Evolutionary conservation across 2,329 filamentous ascomycete species (phyloP).

Genomic region (Fusarium floridanum): DNA sequence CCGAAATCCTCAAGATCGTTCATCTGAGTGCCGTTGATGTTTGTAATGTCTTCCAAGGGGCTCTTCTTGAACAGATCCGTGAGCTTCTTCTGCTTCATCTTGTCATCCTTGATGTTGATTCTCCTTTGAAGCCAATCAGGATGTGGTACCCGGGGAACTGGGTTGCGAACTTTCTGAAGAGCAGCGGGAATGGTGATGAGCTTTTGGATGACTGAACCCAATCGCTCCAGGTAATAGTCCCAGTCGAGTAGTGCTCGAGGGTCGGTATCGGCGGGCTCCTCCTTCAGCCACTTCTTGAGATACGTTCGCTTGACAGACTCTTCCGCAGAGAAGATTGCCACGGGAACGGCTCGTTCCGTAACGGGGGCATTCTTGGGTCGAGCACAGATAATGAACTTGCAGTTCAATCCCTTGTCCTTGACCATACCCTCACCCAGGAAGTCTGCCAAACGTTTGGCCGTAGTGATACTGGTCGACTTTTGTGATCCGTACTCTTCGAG

Average conservation of each 20-base stretch:
- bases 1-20: constrained; percentile 88
- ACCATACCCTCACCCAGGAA: constrained; percentile 99
- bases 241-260: constrained; percentile 92
- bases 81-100: constrained; percentile 98
- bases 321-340: constrained; percentile 97
- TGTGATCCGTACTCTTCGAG: constrained; percentile 95
- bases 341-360: constrained; percentile 92
- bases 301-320: constrained; percentile 89
- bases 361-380: constrained; percentile 89
- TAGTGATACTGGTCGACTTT: constrained; percentile 99
- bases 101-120: constrained; percentile 96
- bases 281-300: constrained; percentile 93
- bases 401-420: constrained; percentile 98
- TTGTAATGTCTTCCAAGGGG: constrained; percentile 79
- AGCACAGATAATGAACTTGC: constrained; percentile 98
- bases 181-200: constrained; percentile 98
- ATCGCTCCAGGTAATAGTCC: constrained; percentile 95
- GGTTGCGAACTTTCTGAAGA: constrained; percentile 93
- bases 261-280: constrained; percentile 92
- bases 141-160: constrained; percentile 91
- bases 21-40: constrained; percentile 68
- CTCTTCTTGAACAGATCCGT: constrained; percentile 82
- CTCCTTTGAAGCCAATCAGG: constrained; percentile 96
- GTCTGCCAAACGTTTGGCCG: constrained; percentile 91
- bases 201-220: constrained; percentile 98